These are phyloP conservation scores for Venturia carpophila DNA, from an alignment of 2,329 filamentous ascomycete genomes.

Conservation along the genomic window DNA sequence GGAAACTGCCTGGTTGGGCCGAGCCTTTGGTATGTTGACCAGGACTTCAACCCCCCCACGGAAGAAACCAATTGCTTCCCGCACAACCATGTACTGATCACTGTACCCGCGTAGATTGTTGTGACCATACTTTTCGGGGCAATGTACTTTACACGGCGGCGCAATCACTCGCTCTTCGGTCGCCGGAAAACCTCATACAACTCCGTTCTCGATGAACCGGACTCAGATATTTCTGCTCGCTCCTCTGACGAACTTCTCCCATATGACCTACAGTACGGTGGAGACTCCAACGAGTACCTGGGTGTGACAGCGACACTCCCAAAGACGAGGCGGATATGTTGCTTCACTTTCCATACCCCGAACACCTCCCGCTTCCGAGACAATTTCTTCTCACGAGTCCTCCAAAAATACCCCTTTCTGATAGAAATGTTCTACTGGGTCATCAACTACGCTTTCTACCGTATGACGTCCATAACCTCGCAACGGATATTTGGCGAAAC, in stretches of 20 bases:
- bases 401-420: conserved; percentile 61
- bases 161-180: conserved; percentile 37
- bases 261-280: conserved; percentile 31
- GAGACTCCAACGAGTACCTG: conserved; percentile 29
- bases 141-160: conserved; percentile 42
- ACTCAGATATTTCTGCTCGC: conserved; percentile 24
- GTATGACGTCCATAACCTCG: conserved; percentile 48
- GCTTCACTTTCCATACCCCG: conserved; percentile 47
- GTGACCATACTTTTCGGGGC: conserved; percentile 43
- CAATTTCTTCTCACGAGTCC: conserved; percentile 52
- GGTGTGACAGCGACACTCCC: conserved; percentile 35
- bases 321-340: conserved; percentile 46
- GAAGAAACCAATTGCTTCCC: not conserved
- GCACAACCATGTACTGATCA: conserved; percentile 1
- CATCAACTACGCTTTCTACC: conserved; percentile 57
- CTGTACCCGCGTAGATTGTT: conserved; percentile 35
- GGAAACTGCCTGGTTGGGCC: conserved; percentile 37
- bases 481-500: conserved; percentile 45
- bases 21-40: conserved; percentile 32
- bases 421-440: conserved; percentile 70
- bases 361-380: conserved; percentile 55
- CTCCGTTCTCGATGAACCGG: conserved; percentile 30
- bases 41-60: conserved; percentile 7
- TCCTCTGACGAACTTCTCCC: conserved; percentile 36
- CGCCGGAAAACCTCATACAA: conserved; percentile 24